Percentiles rank a stretch among this genome's conserved stretches.
These are phyloP conservation scores for Aphanomyces invadans DNA, from an alignment of 352 stramenopile genomes.

Conservation along the genomic window DNA sequence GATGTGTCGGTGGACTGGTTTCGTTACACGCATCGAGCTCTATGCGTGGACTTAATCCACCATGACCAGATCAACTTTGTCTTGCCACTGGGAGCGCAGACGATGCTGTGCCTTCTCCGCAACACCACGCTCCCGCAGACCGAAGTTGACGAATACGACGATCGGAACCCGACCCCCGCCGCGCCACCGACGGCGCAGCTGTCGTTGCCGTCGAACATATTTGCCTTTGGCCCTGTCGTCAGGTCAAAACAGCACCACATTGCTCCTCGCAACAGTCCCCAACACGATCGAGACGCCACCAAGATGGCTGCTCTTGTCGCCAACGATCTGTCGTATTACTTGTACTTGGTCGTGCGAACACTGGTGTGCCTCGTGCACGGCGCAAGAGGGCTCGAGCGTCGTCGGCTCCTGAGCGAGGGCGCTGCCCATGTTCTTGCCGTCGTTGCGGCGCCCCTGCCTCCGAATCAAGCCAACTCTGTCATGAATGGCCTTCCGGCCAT, in stretches of 20 bases:
- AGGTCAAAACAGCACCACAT: too few relatives aligned
- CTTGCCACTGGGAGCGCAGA: slow-evolving; percentile 10
- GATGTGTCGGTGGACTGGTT: slow-evolving; percentile 12
- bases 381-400: neutral
- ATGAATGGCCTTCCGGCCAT: too few relatives aligned
- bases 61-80: slow-evolving; percentile 2
- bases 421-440: slow-evolving; percentile 1
- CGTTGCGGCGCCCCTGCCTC: neutral
- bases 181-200: neutral
- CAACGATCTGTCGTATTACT: neutral
- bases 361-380: neutral
- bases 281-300: neutral
- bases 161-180: neutral
- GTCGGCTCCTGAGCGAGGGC: neutral
- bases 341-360: slow-evolving; percentile 12
- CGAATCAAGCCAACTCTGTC: neutral
- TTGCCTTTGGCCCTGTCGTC: neutral
- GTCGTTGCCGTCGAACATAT: neutral
- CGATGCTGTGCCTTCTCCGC: slow-evolving; percentile 8
- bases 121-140: neutral
- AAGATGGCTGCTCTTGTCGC: slow-evolving; percentile 1
- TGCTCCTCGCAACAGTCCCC: too few relatives aligned
- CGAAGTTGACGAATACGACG: slow-evolving; percentile 20
- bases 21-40: neutral
- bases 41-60: neutral